These are phyloP conservation scores for Clavariopsis aquatica DNA, from an alignment of 495 filamentous ascomycete species.

Conservation along the genomic window DNA sequence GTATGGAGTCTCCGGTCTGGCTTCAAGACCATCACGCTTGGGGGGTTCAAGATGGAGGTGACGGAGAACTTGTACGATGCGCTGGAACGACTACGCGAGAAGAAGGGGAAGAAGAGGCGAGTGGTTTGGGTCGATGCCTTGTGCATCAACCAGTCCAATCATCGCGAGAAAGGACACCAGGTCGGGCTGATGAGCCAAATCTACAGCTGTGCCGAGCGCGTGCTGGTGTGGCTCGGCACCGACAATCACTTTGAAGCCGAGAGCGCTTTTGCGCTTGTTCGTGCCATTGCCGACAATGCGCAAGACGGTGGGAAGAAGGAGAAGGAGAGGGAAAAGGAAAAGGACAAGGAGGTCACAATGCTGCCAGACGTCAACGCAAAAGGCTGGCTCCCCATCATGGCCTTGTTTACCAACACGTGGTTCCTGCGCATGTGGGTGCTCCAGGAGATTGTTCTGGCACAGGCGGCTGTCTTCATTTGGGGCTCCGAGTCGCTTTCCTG, in stretches of 20 bases:
- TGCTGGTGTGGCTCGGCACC: conserved; percentile 33
- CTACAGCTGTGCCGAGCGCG: conserved; percentile 17
- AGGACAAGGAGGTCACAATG: background rate
- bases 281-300: conserved; percentile 9
- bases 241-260: conserved; percentile 16
- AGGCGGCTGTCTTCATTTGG: conserved; percentile 23
- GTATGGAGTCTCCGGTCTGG: conserved; percentile 11
- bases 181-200: conserved; percentile 24
- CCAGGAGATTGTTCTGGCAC: conserved; percentile 33
- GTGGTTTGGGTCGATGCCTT: conserved; percentile 32
- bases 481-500: conserved; percentile 20
- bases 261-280: conserved; percentile 10
- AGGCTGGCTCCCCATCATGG: conserved; percentile 9
- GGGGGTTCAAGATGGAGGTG: background rate
- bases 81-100: conserved; percentile 10
- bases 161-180: conserved; percentile 15
- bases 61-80: conserved; percentile 18
- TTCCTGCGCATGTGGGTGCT: conserved; percentile 37
- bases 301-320: too few species aligned
- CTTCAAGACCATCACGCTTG: background rate
- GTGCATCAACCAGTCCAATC: conserved; percentile 30
- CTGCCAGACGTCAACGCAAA: background rate
- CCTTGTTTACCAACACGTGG: conserved; percentile 25
- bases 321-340: too few species aligned
- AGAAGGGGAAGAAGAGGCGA: background rate